These are phyloP conservation scores for Wickerhamiella siamensis DNA, from an alignment of 805 yeast species.

Conservation along the genomic window DNA sequence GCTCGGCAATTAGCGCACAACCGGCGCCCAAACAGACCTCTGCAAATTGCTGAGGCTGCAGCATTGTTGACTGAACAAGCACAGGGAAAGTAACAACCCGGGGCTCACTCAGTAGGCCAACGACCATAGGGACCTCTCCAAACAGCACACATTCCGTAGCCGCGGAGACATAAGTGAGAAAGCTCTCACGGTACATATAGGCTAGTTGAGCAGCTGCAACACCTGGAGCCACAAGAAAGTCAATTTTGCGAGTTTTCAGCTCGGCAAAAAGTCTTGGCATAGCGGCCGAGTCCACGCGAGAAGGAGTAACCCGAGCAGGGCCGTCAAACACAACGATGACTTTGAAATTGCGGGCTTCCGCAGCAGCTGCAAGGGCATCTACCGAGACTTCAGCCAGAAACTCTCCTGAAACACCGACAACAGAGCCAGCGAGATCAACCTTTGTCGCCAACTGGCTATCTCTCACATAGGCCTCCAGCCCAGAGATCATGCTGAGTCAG, in stretches of 20 bases:
- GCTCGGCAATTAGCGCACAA: conserved; percentile 33
- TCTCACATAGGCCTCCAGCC: conserved; percentile 12
- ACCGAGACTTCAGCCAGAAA: conserved; percentile 8
- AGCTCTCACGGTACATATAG: conserved; percentile 40
- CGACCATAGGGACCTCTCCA: conserved; percentile 50
- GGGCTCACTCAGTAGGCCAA: conserved; percentile 60
- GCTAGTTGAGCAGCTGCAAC: conserved; percentile 67
- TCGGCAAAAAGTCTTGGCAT: conserved; percentile 31
- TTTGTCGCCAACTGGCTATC: conserved; percentile 13
- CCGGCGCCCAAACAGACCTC: conserved; percentile 73
- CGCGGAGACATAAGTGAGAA: conserved; percentile 67
- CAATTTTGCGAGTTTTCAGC: conserved; percentile 41
- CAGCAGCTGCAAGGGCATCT: conserved; percentile 11
- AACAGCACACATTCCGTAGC: conserved; percentile 65
- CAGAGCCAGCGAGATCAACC: conserved; percentile 13
- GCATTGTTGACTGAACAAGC: conserved; percentile 34
- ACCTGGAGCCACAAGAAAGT: conserved; percentile 70
- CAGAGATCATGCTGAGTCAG: conserved; percentile 14
- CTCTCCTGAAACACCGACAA: conserved; percentile 15
- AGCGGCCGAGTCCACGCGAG: neutral
- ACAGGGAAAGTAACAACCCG: conserved; percentile 46
- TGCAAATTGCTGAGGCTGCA: conserved; percentile 45
- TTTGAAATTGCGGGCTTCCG: conserved; percentile 2
- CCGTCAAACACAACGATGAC: conserved; percentile 18
- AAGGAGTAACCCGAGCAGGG: conserved; percentile 11